Evolutionary conservation across 2,329 filamentous ascomycete species (phyloP).

Genomic region (Nemania serpens): DNA sequence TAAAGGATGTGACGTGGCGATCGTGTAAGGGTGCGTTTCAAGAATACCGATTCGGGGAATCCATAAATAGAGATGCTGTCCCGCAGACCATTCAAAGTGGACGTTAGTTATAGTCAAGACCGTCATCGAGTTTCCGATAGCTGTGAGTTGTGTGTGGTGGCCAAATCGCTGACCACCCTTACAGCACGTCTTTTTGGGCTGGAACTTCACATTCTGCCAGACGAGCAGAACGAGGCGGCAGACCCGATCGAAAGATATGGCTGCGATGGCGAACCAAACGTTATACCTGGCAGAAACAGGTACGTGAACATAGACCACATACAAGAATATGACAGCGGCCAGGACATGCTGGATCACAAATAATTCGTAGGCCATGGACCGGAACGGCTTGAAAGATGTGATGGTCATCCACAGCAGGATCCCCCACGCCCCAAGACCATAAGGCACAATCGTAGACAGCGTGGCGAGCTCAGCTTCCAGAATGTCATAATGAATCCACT

Average conservation of each 20-base stretch:
- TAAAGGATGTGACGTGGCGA: conserved; percentile 59
- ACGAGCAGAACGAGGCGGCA: conserved; percentile 54
- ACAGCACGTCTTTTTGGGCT: conserved; percentile 48
- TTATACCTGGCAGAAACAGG: conserved; percentile 63
- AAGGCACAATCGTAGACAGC: conserved; percentile 65
- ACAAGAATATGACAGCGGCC: conserved; percentile 65
- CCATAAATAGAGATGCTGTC: conserved; percentile 67
- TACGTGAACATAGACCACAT: conserved; percentile 66
- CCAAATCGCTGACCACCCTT: conserved; percentile 56
- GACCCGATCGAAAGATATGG: conserved; percentile 66
- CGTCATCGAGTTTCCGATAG: conserved; percentile 57
- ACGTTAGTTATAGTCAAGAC: conserved; percentile 64
- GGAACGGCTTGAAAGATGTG: conserved; percentile 65
- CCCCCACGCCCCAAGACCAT: conserved; percentile 69
- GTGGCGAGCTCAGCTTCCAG: conserved; percentile 61
- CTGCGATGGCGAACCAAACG: conserved; percentile 68
- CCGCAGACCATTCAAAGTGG: conserved; percentile 62
- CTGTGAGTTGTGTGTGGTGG: conserved; percentile 54
- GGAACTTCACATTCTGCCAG: conserved; percentile 58
- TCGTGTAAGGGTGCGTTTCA: conserved; percentile 66
- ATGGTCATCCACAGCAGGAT: conserved; percentile 69
- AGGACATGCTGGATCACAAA: conserved; percentile 72
- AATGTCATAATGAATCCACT: conserved; percentile 66
- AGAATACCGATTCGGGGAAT: conserved; percentile 57
- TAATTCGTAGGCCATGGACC: conserved; percentile 69